A percentile compares a stretch with the other conserved stretches of the same genome.
Evolutionary conservation across 2,329 filamentous ascomycete genomes (phyloP).

Genomic region (Curvularia spicifera): DNA sequence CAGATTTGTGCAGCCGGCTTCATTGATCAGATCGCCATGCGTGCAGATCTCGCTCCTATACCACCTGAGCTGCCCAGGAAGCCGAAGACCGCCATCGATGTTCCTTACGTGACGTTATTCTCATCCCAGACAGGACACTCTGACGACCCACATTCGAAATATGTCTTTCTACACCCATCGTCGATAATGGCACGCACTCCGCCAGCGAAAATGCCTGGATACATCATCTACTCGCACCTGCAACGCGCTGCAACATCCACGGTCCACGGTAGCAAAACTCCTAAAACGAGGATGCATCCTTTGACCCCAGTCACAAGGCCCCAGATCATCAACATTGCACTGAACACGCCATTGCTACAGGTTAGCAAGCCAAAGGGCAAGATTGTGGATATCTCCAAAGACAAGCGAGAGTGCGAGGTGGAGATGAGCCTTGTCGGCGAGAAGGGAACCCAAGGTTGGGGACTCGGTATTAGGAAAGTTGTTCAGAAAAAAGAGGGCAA

Average conservation of each 20-base stretch:
- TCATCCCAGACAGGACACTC: conserved; percentile 61
- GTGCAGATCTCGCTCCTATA: conserved; percentile 80
- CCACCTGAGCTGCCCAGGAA: conserved; percentile 64
- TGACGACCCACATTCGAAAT: conserved; percentile 62
- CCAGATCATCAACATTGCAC: conserved; percentile 78
- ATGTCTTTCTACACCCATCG: conserved; percentile 86
- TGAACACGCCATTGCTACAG: conserved; percentile 81
- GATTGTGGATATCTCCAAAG: conserved; percentile 60
- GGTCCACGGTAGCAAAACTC: conserved; percentile 45
- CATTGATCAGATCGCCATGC: conserved; percentile 91
- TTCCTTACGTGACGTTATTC: conserved; percentile 87
- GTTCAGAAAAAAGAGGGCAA: conserved; percentile 75
- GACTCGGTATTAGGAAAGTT: conserved; percentile 83
- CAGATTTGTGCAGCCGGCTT: conserved; percentile 93
- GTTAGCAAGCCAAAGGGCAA: conserved; percentile 94
- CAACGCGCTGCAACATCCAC: conserved; percentile 67
- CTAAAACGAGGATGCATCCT: conserved; percentile 83
- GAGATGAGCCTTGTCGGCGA: conserved; percentile 77
- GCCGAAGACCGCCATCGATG: conserved; percentile 85
- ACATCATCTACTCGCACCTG: conserved; percentile 85
- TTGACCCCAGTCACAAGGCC: conserved; percentile 78
- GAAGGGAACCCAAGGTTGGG: conserved; percentile 75
- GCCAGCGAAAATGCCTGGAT: conserved; percentile 70
- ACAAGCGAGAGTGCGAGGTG: conserved; percentile 78
- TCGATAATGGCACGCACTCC: conserved; percentile 73